Conservation (phyloP, 2,329 filamentous ascomycete genomes). For the Claviceps maximensis region DNA sequence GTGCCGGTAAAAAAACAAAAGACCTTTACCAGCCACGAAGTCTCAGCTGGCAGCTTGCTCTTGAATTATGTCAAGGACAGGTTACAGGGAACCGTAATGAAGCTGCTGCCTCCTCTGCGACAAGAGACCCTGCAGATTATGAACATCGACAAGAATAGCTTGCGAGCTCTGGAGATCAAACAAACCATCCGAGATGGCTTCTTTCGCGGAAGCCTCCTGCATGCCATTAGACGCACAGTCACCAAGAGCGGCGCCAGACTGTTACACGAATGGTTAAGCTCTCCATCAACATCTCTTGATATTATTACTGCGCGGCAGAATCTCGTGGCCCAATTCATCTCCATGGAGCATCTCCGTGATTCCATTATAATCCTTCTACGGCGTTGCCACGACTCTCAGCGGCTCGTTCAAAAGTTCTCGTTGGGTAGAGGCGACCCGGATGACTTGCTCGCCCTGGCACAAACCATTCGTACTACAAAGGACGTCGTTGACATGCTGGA, state of each 20-base stretch:
- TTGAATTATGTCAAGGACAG: conserved; percentile 73
- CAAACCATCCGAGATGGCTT: conserved; percentile 70
- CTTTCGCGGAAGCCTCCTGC: conserved; percentile 72
- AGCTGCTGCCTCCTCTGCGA: conserved; percentile 69
- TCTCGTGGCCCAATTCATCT: conserved; percentile 63
- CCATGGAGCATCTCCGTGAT: conserved; percentile 54
- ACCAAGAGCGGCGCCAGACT: conserved; percentile 84
- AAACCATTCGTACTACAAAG: conserved; percentile 63
- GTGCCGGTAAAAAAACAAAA: conserved; percentile 39
- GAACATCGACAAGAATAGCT: conserved; percentile 82
- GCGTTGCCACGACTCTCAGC: conserved; percentile 71
- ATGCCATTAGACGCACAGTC: conserved; percentile 78
- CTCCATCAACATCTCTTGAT: conserved; percentile 75
- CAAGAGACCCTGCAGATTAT: conserved; percentile 66
- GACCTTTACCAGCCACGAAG: conserved; percentile 54
- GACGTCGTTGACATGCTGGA: conserved; percentile 43
- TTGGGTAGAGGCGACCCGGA: conserved; percentile 85
- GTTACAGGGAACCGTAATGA: conserved; percentile 64
- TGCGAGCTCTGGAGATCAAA: conserved; percentile 79
- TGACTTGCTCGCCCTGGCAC: conserved; percentile 72
- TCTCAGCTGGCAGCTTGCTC: conserved; percentile 65
- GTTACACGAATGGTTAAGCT: conserved; percentile 72
- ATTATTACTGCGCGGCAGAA: conserved; percentile 71
- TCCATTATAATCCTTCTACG: conserved; percentile 54
- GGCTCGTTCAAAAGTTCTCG: conserved; percentile 87